Percentiles rank a stretch among this genome's conserved stretches.
phyloP scores from a whole-genome alignment of 345 rosid genomes.

The Toxicodendron radicans region DNA sequence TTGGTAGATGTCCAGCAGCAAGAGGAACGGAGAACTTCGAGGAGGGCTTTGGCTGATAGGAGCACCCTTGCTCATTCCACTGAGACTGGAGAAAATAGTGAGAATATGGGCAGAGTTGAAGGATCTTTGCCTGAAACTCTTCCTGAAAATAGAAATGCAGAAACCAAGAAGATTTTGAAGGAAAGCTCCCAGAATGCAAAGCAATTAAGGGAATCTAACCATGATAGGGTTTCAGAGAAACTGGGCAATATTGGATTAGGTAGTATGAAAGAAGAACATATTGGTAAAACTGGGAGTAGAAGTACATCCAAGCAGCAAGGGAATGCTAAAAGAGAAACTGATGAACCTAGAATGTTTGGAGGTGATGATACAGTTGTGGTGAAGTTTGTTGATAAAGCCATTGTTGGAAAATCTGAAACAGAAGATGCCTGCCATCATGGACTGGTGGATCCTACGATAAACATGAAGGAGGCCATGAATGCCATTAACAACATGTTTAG shows the following conservation, averaged over 20 bases:
- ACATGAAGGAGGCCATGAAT: conserved; percentile 85
- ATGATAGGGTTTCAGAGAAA: conserved; percentile 5
- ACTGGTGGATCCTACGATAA: conserved; percentile 82
- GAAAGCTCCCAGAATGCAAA: conserved; percentile 22
- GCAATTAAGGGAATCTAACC: conserved; percentile 28
- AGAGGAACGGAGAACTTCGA: conserved; percentile 41
- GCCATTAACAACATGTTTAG: conserved; percentile 80
- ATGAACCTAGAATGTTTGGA: conserved; percentile 24
- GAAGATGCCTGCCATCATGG: conserved; percentile 88
- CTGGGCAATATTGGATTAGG: background rate
- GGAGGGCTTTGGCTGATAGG: conserved; percentile 29
- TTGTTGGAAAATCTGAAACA: conserved; percentile 69
- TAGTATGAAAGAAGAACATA: conserved; percentile 9
- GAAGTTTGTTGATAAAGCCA: conserved; percentile 67
- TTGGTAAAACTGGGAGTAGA: conserved; percentile 6
- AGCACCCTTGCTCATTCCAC: conserved; percentile 15
- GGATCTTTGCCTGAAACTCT: background rate
- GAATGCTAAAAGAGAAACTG: conserved; percentile 26
- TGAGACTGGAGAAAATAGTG: conserved; percentile 29
- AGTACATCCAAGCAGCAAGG: conserved; percentile 26
- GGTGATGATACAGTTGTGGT: conserved; percentile 53
- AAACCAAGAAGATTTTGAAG: conserved; percentile 5
- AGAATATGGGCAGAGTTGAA: conserved; percentile 22
- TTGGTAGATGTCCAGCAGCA: conserved; percentile 30
- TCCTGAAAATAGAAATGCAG: background rate